phyloP scores from a whole-genome alignment of 2,329 filamentous ascomycete genomes.

The Cladosporium sphaerospermum region DNA sequence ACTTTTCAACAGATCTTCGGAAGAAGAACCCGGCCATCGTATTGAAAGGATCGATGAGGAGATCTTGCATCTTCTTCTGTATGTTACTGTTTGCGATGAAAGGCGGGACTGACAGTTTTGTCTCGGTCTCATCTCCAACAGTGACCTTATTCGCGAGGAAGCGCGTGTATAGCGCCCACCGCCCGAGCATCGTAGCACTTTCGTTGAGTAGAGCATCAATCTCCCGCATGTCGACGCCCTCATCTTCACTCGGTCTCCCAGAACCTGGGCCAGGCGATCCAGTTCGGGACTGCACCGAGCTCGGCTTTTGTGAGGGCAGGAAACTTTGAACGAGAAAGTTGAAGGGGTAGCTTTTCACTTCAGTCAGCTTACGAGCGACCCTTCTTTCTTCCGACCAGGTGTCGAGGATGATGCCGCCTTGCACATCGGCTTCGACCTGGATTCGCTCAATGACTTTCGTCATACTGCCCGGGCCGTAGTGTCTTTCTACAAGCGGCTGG shows the following conservation, averaged over 20 bases:
- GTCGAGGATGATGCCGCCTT: slow-evolving; percentile 91
- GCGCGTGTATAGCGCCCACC: slow-evolving; percentile 86
- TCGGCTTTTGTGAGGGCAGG: slow-evolving; percentile 62
- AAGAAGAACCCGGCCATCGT: slow-evolving; percentile 95
- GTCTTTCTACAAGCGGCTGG: slow-evolving; percentile 81
- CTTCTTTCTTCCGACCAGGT: slow-evolving; percentile 88
- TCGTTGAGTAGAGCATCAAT: slow-evolving; percentile 83
- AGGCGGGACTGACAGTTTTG: slow-evolving; percentile 58
- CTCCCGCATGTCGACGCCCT: slow-evolving; percentile 93
- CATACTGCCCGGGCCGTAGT: slow-evolving; percentile 93
- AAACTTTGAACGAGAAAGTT: slow-evolving; percentile 96
- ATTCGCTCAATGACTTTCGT: slow-evolving; percentile 84
- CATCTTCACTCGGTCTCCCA: slow-evolving; percentile 69
- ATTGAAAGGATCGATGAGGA: slow-evolving; percentile 77
- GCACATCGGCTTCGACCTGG: slow-evolving; percentile 90
- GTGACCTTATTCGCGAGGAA: slow-evolving; percentile 71
- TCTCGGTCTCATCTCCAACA: slow-evolving; percentile 43
- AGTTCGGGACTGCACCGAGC: slow-evolving; percentile 50
- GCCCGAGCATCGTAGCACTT: slow-evolving; percentile 82
- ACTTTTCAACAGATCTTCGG: slow-evolving; percentile 90
- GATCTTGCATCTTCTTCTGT: slow-evolving; percentile 67
- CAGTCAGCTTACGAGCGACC: slow-evolving; percentile 79
- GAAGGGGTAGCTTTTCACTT: slow-evolving; percentile 96
- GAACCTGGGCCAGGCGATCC: slow-evolving; percentile 64
- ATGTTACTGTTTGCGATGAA: slow-evolving; percentile 76